Percentiles rank a stretch among this genome's conserved stretches.
Evolutionary conservation across 306 rosid species (phyloP).

Genomic region (Quercus dentata): DNA sequence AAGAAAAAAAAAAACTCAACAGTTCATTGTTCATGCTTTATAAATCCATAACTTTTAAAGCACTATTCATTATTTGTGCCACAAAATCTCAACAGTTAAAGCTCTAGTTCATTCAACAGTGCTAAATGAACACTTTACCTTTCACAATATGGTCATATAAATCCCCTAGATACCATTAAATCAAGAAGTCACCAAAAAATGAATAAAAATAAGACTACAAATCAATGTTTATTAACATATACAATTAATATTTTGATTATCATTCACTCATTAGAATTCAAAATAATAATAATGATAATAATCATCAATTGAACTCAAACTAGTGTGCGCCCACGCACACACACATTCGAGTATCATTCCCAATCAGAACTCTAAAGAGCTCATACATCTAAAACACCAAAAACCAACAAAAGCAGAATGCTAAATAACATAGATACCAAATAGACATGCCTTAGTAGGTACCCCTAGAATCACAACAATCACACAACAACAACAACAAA

Average conservation of each 20-base stretch:
- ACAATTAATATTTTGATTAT: not conserved
- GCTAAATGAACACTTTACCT: not conserved
- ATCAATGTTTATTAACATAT: not conserved
- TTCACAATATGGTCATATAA: not conserved
- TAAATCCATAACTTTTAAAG: no score
- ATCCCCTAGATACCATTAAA: not conserved
- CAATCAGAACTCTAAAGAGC: not conserved
- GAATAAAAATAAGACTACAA: not conserved
- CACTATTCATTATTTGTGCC: no score
- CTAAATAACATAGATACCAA: not conserved
- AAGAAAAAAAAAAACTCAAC: no score
- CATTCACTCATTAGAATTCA: no score
- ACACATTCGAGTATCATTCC: not conserved
- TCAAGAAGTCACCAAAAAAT: not conserved
- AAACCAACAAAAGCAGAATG: not conserved
- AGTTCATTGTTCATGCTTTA: no score
- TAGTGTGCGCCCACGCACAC: no score
- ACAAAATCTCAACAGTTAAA: no score
- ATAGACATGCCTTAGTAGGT: not conserved
- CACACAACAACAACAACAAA: no score
- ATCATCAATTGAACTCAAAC: no score
- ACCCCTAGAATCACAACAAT: no score
- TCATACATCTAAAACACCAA: not conserved
- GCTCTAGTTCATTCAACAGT: no score
- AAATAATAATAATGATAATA: no score